A percentile compares a stretch with the other conserved stretches of the same genome.
phyloP scores from a whole-genome alignment of 805 yeast species.

The Zygoascus ofunaensis region DNA sequence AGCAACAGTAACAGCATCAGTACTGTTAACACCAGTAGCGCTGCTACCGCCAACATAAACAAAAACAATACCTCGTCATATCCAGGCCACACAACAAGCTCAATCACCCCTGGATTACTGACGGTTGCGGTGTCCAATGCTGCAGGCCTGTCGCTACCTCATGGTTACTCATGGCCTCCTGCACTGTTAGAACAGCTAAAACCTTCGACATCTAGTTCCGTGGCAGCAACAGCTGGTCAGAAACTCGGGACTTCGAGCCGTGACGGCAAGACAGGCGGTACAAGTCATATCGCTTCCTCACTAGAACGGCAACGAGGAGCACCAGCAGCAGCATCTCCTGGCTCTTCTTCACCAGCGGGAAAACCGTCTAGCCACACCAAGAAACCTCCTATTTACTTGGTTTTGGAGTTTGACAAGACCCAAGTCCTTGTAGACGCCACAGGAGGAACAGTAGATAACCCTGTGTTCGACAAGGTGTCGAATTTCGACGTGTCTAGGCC shows the following conservation, averaged over 20 bases:
- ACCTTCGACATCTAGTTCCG: neutral
- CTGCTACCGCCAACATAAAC: neutral
- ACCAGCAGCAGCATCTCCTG: slow-evolving; percentile 33
- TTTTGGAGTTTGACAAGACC: slow-evolving; percentile 91
- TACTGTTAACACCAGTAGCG: neutral
- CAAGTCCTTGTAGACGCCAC: slow-evolving; percentile 82
- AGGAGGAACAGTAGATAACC: slow-evolving; percentile 66
- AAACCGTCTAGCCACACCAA: slow-evolving; percentile 5
- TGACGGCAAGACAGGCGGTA: slow-evolving; percentile 1
- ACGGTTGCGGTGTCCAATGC: slow-evolving; percentile 12
- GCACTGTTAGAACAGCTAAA: neutral
- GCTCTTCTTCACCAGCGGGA: slow-evolving; percentile 27
- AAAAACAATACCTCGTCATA: neutral
- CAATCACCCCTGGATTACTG: slow-evolving; percentile 15
- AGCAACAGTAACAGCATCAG: neutral
- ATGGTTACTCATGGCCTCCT: slow-evolving; percentile 5
- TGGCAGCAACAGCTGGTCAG: slow-evolving; percentile 1
- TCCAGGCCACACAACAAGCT: slow-evolving; percentile 5
- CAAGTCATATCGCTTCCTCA: slow-evolving; percentile 7
- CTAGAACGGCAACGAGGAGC: slow-evolving; percentile 1
- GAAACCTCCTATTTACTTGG: slow-evolving; percentile 62
- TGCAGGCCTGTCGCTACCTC: slow-evolving; percentile 8
- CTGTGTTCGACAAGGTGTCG: slow-evolving; percentile 82
- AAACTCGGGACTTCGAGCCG: slow-evolving; percentile 1
- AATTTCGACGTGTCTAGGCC: slow-evolving; percentile 78